Evolutionary conservation across 1,284 basidiomycete species (phyloP).

Genomic region (Baeospora myosura): DNA sequence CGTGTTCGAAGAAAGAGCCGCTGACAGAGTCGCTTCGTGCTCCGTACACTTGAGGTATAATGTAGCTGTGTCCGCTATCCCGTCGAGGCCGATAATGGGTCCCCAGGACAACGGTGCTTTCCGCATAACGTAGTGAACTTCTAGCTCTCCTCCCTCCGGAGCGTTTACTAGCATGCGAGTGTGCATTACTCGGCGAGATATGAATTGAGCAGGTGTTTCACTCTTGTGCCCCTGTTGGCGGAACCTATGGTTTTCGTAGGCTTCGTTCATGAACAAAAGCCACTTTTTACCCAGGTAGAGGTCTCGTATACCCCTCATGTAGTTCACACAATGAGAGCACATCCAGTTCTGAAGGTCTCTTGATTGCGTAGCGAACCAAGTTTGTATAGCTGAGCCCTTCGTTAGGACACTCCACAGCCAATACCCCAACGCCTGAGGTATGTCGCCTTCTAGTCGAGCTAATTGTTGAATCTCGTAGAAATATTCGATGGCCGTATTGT

Average conservation of each 20-base stretch:
- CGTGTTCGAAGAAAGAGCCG: too few species aligned
- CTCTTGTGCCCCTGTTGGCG: background rate
- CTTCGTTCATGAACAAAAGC: background rate
- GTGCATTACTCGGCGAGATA: background rate
- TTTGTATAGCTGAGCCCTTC: background rate
- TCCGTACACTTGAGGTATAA: too few species aligned
- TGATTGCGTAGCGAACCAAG: background rate
- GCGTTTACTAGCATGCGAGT: background rate
- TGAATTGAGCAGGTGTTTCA: background rate
- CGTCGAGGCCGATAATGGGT: background rate
- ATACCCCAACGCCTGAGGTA: conserved; percentile 1
- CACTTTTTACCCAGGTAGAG: background rate
- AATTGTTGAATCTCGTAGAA: conserved; percentile 2
- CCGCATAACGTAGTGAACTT: background rate
- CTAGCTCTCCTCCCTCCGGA: background rate
- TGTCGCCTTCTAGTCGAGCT: background rate
- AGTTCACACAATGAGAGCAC: background rate
- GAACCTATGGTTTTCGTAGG: background rate
- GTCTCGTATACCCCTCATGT: background rate
- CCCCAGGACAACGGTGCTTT: background rate
- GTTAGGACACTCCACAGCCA: conserved; percentile 2
- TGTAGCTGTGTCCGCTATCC: background rate
- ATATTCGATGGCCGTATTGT: conserved; percentile 1
- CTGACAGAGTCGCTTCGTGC: too few species aligned
- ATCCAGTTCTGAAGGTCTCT: background rate